These are phyloP conservation scores for Spencermartinsiella europaea DNA, from an alignment of 805 yeast genomes.

Conservation along the genomic window DNA sequence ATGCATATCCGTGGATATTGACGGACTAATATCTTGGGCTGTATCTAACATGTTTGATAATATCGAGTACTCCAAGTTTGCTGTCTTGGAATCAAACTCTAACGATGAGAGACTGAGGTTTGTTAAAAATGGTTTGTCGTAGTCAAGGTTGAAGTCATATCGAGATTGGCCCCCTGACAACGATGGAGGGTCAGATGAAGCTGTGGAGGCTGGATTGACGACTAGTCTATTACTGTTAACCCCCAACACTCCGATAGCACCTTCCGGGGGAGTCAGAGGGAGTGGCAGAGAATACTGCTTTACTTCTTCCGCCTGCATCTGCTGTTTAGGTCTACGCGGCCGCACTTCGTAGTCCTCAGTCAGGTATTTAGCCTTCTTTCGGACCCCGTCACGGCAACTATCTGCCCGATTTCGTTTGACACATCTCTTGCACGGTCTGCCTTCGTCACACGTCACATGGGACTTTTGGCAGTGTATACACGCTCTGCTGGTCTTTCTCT, in stretches of 20 bases:
- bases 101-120: slow-evolving; percentile 4
- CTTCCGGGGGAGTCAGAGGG: slow-evolving; percentile 16
- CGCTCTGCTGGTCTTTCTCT: slow-evolving; percentile 69
- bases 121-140: neutral
- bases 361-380: slow-evolving; percentile 69
- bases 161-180: neutral
- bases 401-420: slow-evolving; percentile 53
- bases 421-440: slow-evolving; percentile 75
- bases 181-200: neutral
- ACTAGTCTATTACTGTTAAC: neutral
- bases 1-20: neutral
- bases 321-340: neutral
- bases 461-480: slow-evolving; percentile 83
- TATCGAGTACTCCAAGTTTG: slow-evolving; percentile 34
- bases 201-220: neutral
- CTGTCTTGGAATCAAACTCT: slow-evolving; percentile 33
- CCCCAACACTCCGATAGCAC: neutral
- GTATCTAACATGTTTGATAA: slow-evolving; percentile 30
- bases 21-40: neutral
- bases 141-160: neutral
- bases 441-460: slow-evolving; percentile 81
- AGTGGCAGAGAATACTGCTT: slow-evolving; percentile 4
- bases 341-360: slow-evolving; percentile 46
- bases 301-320: neutral
- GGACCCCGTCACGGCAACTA: slow-evolving; percentile 79